Base-by-base conservation (phyloP, 1,139 yeast genomes). In the Scheffersomyces stambukii region DNA sequence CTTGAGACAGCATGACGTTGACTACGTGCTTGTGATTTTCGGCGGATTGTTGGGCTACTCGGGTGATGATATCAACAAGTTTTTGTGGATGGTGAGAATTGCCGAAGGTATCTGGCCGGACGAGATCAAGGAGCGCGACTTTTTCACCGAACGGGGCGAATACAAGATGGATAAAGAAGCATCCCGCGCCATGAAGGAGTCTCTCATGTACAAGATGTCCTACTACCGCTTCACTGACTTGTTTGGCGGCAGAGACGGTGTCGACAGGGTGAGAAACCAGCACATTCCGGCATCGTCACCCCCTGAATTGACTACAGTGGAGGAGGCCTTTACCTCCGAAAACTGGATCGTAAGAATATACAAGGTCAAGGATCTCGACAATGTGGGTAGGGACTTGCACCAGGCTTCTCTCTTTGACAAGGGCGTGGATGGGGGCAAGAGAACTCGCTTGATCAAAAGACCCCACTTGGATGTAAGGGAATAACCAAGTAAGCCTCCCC, bases 41-140 rank as follows among this genome's bases (percentile, higher is more conserved):
- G 99, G 99, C 31, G 98, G 98, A 15, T 64, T 88, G 28, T 56
- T 93, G 34, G 98, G 98, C 19, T 93, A 77, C 63, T 80, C 94
- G 9, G 98, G 99, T 34, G 99, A 93, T 57, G 99, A 93, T 61
- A 69, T 93, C 50, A 93, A 93, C 68, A 93, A 93, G 61, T 93
- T 88, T 63, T 62, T 93, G 50, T 93, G 99, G 99, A 93, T 93
- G 99, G 89, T 93, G 25, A 77, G 98, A 58, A 93, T 93, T 43
- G 77, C 96, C n/a, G 96, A 91, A 60, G 98, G 98, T 37, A 86
- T 93, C 39, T 93, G 99, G 99, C 99, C 99, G 1, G 97, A 91
- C 19, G 97, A 91, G 53, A 78, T 93, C 32, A 75, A 67, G 44
- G 98, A 93, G 60, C 68, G 94, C 41, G 75, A 80, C 43, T 93